A percentile compares a stretch with the other conserved stretches of the same genome.
phyloP scores from a whole-genome alignment of 108 stramenopile species.

The Skeletonema potamos region DNA sequence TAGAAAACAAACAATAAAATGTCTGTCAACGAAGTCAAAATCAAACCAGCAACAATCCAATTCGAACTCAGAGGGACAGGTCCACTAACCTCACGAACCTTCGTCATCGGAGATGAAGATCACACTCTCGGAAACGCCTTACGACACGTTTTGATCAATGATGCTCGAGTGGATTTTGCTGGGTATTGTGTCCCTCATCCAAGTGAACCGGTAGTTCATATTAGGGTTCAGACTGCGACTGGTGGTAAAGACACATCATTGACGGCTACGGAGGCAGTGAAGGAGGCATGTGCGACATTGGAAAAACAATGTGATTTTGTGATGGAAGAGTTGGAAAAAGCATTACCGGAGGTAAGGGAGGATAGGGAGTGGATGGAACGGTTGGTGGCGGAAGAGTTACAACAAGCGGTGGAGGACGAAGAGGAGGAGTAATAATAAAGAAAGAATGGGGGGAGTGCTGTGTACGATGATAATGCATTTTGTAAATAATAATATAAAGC shows the following conservation, averaged over 20 bases:
- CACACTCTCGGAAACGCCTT: slow-evolving; percentile 95
- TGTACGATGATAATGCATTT: not conserved
- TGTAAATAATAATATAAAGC: not conserved
- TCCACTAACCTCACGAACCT: slow-evolving; percentile 72
- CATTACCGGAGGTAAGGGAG: slow-evolving; percentile 67
- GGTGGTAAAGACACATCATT: not conserved
- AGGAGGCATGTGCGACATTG: slow-evolving; percentile 75
- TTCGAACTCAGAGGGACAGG: slow-evolving; percentile 75
- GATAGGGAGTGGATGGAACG: slow-evolving; percentile 55
- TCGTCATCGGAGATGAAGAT: slow-evolving; percentile 91
- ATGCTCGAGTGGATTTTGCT: slow-evolving; percentile 84
- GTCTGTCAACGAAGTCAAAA: slow-evolving; percentile 76
- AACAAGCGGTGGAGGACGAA: slow-evolving; percentile 43
- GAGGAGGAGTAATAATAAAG: slow-evolving; percentile 40
- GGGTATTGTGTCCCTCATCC: slow-evolving; percentile 98
- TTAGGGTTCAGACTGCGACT: slow-evolving; percentile 82
- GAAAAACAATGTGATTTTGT: slow-evolving; percentile 72
- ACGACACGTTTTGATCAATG: slow-evolving; percentile 82
- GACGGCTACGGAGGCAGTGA: slow-evolving; percentile 68
- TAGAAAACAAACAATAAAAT: slow-evolving; percentile 15
- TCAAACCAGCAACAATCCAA: slow-evolving; percentile 32
- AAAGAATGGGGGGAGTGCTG: slow-evolving; percentile 13
- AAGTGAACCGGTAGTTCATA: slow-evolving; percentile 91
- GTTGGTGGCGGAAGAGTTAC: slow-evolving; percentile 43
- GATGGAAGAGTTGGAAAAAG: slow-evolving; percentile 60